Evolutionary conservation across 1,284 basidiomycete genomes (phyloP).

Genomic region (Dichomitus squalens): DNA sequence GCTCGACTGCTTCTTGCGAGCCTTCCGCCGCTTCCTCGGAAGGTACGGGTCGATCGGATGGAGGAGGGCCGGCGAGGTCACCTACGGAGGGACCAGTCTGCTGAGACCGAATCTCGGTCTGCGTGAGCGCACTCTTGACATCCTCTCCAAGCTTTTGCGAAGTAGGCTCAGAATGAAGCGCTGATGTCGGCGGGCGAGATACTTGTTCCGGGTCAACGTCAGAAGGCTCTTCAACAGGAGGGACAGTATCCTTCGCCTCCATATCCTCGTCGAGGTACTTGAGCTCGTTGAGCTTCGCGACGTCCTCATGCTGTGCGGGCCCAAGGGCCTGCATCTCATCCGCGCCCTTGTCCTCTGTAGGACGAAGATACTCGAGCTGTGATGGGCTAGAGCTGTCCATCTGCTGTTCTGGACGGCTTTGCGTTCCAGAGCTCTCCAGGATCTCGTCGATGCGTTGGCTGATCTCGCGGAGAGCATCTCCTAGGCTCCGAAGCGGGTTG

Average conservation of each 20-base stretch:
- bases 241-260: constrained; percentile 34
- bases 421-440: constrained; percentile 48
- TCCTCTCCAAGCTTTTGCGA: constrained; percentile 37
- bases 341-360: constrained; percentile 58
- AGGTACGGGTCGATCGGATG: constrained; percentile 1
- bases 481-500: constrained; percentile 82
- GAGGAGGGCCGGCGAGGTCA: constrained; percentile 11
- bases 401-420: constrained; percentile 32
- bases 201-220: constrained; percentile 27
- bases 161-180: constrained; percentile 36
- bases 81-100: constrained; percentile 2
- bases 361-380: constrained; percentile 84
- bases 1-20: constrained; percentile 51
- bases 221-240: constrained; percentile 23
- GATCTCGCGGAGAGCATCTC: constrained; percentile 87
- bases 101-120: constrained; percentile 34
- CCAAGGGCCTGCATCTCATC: constrained; percentile 91
- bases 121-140: constrained; percentile 52
- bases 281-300: constrained; percentile 81
- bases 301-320: constrained; percentile 82
- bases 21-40: constrained; percentile 5
- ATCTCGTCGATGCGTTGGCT: constrained; percentile 87
- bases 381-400: constrained; percentile 42
- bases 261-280: constrained; percentile 69
- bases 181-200: constrained; percentile 13